These are phyloP conservation scores for Escovopsis sp. DNA, from an alignment of 2,329 filamentous ascomycete genomes.

Conservation along the genomic window DNA sequence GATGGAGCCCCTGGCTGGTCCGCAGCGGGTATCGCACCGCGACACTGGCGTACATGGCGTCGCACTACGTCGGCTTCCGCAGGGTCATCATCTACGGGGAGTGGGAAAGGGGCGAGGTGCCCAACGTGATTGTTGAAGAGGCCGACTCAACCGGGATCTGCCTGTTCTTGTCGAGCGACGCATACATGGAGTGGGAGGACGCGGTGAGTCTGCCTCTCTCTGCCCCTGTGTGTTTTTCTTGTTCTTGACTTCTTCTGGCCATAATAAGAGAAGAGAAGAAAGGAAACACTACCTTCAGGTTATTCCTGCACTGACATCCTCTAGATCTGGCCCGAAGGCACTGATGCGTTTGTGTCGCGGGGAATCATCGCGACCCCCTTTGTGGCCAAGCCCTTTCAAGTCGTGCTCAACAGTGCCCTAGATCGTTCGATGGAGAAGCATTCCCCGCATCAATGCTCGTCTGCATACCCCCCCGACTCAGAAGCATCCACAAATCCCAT, in stretches of 20 bases:
- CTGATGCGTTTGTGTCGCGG: conserved; percentile 25
- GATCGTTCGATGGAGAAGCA: conserved; percentile 18
- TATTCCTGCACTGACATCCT: too few species aligned
- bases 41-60: conserved; percentile 33
- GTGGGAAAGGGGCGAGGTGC: conserved; percentile 20
- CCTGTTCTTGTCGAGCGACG: conserved; percentile 32
- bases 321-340: conserved; percentile 28
- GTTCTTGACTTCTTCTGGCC: too few species aligned
- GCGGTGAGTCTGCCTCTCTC: conserved; percentile 20
- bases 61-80: conserved; percentile 40
- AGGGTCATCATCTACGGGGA: conserved; percentile 25
- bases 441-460: conserved; percentile 27
- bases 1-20: conserved; percentile 38
- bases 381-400: conserved; percentile 33
- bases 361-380: conserved; percentile 39
- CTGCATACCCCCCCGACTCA: conserved; percentile 24
- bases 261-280: too few species aligned
- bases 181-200: conserved; percentile 42
- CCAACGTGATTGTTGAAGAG: conserved; percentile 23
- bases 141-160: conserved; percentile 33
- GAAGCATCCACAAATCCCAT: conserved; percentile 18
- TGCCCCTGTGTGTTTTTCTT: background rate
- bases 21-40: conserved; percentile 20
- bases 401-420: conserved; percentile 22
- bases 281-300: too few species aligned